Base-by-base conservation (phyloP, 192 early-diverging fungal genomes). In the Linnemannia exigua region DNA sequence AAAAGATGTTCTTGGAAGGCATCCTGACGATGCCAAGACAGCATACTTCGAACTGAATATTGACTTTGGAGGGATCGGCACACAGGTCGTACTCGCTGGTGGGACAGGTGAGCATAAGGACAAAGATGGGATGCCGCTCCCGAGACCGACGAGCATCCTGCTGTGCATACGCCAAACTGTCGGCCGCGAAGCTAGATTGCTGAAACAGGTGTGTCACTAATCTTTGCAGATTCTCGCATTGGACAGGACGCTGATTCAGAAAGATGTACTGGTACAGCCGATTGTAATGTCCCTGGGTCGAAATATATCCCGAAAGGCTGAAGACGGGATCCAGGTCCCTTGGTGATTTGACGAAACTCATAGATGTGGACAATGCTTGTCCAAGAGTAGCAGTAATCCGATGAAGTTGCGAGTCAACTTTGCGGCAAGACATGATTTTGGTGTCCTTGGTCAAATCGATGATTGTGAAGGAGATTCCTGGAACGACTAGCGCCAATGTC, bases 21-120 rank as follows among this genome's bases (percentile, higher is more conserved):
- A 48, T 1, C 4, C n/a, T 25, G 9, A 44, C 9, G 14, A 68
- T 54, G 33, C 19, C 37, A 28, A 38, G 28, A 33, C 41, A 3
- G 51, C 72, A 48, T 63, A 92, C 92, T 87, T 88, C 61, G 70
- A 94, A 94, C 54, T 90, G 82, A 20, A 93, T 89, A 5, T 84
- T 88, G 38, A 79, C 89, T 69, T 94, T 93, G 6, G 84, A 44
- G 5, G 93, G 89, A 83, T 94, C 93, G 28, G 90, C 74, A 25
- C 89, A 90, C 8, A 93, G 77, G 72, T 94, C 92, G 66, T 84
- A 92, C 44, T 86, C 73, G 19, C 63, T 82, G 22, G 87, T 36
- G 0, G 89, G 89, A 61, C 92, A 92, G 20, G 58, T 81, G 35
- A 94, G 25, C 58, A 88, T 82, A 12, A 94, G 75, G 22, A 94